A percentile compares a stretch with the other conserved stretches of the same genome.
Conservation (phyloP, 2,329 filamentous ascomycete species). For the Phialophora macrospora region DNA sequence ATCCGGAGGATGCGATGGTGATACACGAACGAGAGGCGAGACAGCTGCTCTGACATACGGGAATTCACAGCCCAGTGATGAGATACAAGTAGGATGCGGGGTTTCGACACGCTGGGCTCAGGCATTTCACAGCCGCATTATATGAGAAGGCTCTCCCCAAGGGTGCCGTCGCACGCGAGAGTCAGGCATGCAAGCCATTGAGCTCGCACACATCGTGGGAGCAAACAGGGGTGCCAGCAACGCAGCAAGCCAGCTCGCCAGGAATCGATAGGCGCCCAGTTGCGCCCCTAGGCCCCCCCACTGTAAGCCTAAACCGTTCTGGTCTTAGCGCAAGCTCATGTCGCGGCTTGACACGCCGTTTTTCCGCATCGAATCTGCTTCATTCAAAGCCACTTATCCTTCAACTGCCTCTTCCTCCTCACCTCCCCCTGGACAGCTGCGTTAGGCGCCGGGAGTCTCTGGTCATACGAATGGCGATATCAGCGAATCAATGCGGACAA, state of each 20-base stretch:
- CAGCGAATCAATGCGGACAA: conserved; percentile 3
- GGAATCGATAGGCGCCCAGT: too few relatives aligned
- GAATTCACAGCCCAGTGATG: background rate
- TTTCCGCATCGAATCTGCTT: background rate
- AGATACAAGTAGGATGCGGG: background rate
- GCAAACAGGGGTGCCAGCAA: too few relatives aligned
- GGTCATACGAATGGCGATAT: background rate
- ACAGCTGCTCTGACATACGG: background rate
- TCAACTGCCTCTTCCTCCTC: background rate
- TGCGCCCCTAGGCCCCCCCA: too few relatives aligned
- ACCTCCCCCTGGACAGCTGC: background rate
- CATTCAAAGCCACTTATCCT: background rate
- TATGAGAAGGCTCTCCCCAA: background rate
- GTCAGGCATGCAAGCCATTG: background rate
- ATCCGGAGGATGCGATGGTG: background rate
- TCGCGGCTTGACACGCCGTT: background rate
- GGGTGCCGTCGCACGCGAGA: background rate
- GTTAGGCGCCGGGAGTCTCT: background rate
- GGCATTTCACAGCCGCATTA: background rate
- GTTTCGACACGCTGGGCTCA: background rate
- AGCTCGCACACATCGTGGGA: background rate
- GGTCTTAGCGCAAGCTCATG: background rate
- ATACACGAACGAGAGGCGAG: background rate
- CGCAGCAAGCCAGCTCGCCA: too few relatives aligned
- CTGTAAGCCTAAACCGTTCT: background rate